phyloP scores from a whole-genome alignment of 805 yeast species.

The Candida montana region DNA sequence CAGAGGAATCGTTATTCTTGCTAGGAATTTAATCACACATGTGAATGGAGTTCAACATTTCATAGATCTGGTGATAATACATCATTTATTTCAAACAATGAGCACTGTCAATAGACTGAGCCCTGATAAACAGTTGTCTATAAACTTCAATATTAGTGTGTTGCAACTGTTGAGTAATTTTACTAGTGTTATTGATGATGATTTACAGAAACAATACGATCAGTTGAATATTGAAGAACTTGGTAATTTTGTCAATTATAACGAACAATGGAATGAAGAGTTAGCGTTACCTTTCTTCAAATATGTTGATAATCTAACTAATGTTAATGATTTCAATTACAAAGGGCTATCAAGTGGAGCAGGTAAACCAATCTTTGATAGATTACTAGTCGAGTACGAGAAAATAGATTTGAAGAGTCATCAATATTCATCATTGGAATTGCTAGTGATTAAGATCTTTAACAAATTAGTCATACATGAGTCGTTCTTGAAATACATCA shows the following conservation, averaged over 20 bases:
- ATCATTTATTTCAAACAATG: conserved; percentile 1
- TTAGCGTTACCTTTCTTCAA: conserved; percentile 9
- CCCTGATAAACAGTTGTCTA: not conserved
- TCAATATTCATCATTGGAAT: conserved; percentile 16
- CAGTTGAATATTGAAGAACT: conserved; percentile 8
- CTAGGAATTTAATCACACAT: conserved; percentile 40
- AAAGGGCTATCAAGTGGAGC: conserved; percentile 18
- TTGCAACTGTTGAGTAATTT: conserved; percentile 19
- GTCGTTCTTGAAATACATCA: conserved; percentile 30
- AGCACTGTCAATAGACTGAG: not conserved
- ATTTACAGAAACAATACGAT: conserved; percentile 7
- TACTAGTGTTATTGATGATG: conserved; percentile 6
- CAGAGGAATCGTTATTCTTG: conserved; percentile 44
- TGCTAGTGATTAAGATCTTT: conserved; percentile 25
- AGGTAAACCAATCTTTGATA: conserved; percentile 12
- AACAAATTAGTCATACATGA: conserved; percentile 28
- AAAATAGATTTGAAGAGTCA: conserved; percentile 8
- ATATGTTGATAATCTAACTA: conserved; percentile 13
- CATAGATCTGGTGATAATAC: conserved; percentile 9
- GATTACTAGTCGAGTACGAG: conserved; percentile 17
- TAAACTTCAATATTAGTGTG: conserved; percentile 1
- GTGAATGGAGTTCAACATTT: conserved; percentile 26
- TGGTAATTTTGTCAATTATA: conserved; percentile 4
- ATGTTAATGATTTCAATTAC: conserved; percentile 14
- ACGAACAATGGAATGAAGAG: conserved; percentile 4